Evolutionary conservation across 2,329 filamentous ascomycete genomes (phyloP).

Genomic region (Dothideomycetes sp.): DNA sequence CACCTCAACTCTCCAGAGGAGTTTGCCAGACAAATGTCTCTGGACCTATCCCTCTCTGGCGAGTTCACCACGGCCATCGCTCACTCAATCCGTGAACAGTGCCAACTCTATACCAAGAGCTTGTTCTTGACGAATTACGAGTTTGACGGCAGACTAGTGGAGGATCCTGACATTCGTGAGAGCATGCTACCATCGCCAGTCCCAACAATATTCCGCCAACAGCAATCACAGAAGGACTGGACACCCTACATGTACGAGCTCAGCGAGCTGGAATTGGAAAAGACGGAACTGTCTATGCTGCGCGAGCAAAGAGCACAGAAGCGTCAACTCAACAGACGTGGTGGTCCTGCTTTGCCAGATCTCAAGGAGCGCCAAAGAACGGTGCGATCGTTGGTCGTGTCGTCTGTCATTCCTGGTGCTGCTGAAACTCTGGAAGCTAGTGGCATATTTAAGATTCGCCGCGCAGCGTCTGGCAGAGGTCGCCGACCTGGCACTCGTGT

Average conservation of each 20-base stretch:
- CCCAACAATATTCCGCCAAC: conserved; percentile 73
- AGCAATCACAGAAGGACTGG: conserved; percentile 89
- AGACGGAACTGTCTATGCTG: conserved; percentile 85
- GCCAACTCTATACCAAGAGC: conserved; percentile 86
- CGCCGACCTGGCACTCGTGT: conserved; percentile 49
- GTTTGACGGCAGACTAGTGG: conserved; percentile 87
- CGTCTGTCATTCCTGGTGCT: conserved; percentile 82
- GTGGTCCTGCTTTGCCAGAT: conserved; percentile 88
- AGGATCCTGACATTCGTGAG: conserved; percentile 79
- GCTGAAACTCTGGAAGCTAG: conserved; percentile 73
- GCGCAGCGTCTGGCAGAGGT: conserved; percentile 31
- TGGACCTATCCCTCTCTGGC: conserved; percentile 80
- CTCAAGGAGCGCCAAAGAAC: conserved; percentile 90
- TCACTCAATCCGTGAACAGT: conserved; percentile 93
- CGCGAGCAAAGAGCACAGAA: conserved; percentile 92
- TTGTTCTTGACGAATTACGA: conserved; percentile 88
- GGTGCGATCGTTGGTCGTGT: conserved; percentile 84
- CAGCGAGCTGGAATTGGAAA: conserved; percentile 79
- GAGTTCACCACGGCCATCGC: conserved; percentile 97
- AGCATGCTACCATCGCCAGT: conserved; percentile 82
- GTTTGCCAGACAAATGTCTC: conserved; percentile 81
- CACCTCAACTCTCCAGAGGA: conserved; percentile 88
- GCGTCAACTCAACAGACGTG: conserved; percentile 84
- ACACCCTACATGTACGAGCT: conserved; percentile 90
- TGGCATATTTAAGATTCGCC: conserved; percentile 63